Base-by-base conservation (phyloP, 2,329 filamentous ascomycete species). In the Diaporthe ampelina region DNA sequence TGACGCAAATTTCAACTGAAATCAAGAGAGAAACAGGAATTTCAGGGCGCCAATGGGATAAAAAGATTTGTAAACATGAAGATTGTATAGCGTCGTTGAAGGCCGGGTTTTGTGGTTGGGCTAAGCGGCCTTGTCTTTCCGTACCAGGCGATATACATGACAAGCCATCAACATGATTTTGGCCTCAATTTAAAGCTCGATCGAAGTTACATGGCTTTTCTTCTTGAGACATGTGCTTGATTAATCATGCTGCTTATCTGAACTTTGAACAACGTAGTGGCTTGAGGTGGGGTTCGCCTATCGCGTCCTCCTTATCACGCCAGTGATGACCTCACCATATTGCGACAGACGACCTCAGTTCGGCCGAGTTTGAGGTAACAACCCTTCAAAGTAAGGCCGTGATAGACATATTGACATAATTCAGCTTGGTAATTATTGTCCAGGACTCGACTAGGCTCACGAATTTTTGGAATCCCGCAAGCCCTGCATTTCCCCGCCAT, bases 281-380 rank as follows among this genome's bases (percentile, higher is more conserved):
- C 15, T 19, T 8, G 43, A 43, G 6, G 59, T 35, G 59, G 59
- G 59, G 40, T 32, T 24, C 40, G 32, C 59, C 40, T 65, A 65
- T 65, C 58, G 58, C 37, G 17, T 67, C 43, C 45, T 35, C 29
- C 29, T 67, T 67, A 67, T 67, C 63, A 52, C 35, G 29, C 13
- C 24, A 67, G 63, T 67, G 63, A 54, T 54, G 63, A 54, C 63
- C 45, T 54, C 48, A 68, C 63, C 63, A 50, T 26, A 32, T 68
- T 40, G 26, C 21, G 15, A 11, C 32, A 58, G 17, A 37, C 19
- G 35, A 37, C 32, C 10, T 26, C 32, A 1, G 29, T 13, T 26
- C n/a, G 6, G 10, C 15, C 13, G 17, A 10, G 13, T 13, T 3
- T 8, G 10, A 8, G 21, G 15, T 4, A 24, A 3, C 4, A 26